Evolutionary conservation across 2,329 filamentous ascomycete species (phyloP).

Genomic region (Monosporascus sp.): DNA sequence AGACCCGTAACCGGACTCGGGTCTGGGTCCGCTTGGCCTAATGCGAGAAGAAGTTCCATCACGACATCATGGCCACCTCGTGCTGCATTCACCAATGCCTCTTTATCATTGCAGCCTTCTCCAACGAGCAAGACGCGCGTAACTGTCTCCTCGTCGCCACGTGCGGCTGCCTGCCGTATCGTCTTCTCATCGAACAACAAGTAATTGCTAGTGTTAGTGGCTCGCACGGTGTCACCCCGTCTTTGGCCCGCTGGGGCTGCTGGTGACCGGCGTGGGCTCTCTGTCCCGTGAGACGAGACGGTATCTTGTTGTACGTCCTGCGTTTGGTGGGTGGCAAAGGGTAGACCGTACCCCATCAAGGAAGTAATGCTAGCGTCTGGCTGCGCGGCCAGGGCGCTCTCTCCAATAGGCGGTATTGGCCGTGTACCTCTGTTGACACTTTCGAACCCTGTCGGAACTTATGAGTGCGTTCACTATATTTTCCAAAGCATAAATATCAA

Average conservation of each 20-base stretch:
- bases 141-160: conserved; percentile 58
- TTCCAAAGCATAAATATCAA: neutral
- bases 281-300: conserved; percentile 49
- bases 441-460: neutral
- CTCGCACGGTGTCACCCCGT: conserved; percentile 50
- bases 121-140: conserved; percentile 57
- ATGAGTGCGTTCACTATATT: neutral
- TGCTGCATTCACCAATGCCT: conserved; percentile 85
- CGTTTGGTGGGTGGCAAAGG: conserved; percentile 39
- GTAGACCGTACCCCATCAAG: neutral
- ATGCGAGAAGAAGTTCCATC: conserved; percentile 68
- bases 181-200: conserved; percentile 59
- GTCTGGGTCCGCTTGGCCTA: conserved; percentile 62
- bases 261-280: conserved; percentile 55
- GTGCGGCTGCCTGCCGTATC: conserved; percentile 53
- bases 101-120: conserved; percentile 64
- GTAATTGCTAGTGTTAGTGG: conserved; percentile 61
- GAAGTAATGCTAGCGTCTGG: neutral
- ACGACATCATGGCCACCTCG: conserved; percentile 87
- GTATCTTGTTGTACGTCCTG: conserved; percentile 39
- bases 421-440: conserved; percentile 2
- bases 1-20: conserved; percentile 59
- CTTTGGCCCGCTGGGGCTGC: conserved; percentile 39
- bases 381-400: neutral
- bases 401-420: neutral